These are phyloP conservation scores for Streptanthus diversifolius DNA, from an alignment of 345 rosid species.

Conservation along the genomic window DNA sequence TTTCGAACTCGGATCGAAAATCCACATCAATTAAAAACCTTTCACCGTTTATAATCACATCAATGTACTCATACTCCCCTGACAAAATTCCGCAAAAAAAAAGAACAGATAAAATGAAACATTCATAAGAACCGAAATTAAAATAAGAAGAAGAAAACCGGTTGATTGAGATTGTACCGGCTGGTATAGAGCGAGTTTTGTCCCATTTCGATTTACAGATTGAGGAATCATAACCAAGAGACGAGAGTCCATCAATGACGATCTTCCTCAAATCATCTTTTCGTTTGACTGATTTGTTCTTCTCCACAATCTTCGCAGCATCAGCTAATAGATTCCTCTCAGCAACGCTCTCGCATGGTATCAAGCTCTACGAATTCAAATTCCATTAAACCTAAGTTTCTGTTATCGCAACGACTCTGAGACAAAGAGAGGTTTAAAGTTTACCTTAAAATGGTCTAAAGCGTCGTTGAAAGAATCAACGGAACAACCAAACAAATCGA, in stretches of 20 bases:
- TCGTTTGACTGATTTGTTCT: constrained; percentile 56
- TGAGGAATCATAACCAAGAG: constrained; percentile 64
- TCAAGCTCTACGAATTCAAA: constrained; percentile 59
- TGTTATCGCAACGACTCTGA: neutral
- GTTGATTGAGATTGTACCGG: constrained; percentile 44
- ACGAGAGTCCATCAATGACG: constrained; percentile 47
- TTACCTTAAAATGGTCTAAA: constrained; percentile 67
- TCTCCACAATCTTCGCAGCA: constrained; percentile 61
- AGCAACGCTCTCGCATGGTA: constrained; percentile 52
- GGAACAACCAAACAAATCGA: constrained; percentile 46
- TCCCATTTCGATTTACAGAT: constrained; percentile 95
- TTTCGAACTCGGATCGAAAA: constrained; percentile 90
- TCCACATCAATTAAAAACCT: constrained; percentile 72
- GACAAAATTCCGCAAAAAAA: neutral
- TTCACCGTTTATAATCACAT: constrained; percentile 60
- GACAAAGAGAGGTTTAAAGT: no score
- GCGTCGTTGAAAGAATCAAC: constrained; percentile 43
- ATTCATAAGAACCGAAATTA: neutral
- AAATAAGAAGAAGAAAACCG: constrained; percentile 14
- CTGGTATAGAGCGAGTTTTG: constrained; percentile 56
- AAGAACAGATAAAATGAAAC: neutral
- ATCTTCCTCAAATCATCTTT: constrained; percentile 66
- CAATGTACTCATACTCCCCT: constrained; percentile 91
- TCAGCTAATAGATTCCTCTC: constrained; percentile 74
- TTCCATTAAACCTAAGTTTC: neutral